Conservation (phyloP, 306 rosid species). For the Lupinus albus region DNA sequence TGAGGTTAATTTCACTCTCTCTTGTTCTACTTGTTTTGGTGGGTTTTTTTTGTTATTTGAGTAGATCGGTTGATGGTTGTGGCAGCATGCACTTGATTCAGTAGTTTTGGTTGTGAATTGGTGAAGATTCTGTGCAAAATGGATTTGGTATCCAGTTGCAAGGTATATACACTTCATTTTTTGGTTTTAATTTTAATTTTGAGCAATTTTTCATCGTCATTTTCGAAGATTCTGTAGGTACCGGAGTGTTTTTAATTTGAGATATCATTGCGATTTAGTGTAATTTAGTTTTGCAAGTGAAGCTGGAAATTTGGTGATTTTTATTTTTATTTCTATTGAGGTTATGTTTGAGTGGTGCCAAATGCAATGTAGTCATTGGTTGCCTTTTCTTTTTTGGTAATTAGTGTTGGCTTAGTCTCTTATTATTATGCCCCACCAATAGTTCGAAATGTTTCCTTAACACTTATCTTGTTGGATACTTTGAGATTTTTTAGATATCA, state of each 20-base stretch:
- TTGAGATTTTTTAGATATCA: too few relatives aligned
- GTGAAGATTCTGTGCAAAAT: conserved; percentile 51
- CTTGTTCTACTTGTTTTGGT: conserved; percentile 9
- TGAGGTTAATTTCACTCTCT: conserved; percentile 13
- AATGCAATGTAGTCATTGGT: background rate
- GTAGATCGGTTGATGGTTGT: conserved; percentile 47
- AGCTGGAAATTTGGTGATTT: background rate
- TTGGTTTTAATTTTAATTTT: background rate
- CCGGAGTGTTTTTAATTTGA: background rate
- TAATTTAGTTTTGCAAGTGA: conserved; percentile 10
- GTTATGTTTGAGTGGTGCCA: conserved; percentile 7
- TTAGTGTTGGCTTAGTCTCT: background rate
- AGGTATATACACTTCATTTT: conserved; percentile 52
- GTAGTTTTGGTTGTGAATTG: conserved; percentile 37
- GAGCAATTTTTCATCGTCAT: background rate
- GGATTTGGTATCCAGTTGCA: conserved; percentile 79
- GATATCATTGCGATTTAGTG: background rate
- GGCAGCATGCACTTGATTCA: conserved; percentile 48
- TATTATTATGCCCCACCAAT: too few relatives aligned
- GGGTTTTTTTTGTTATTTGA: conserved; percentile 39
- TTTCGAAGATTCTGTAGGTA: background rate
- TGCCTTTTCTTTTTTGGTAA: conserved; percentile 1
- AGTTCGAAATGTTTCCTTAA: too few relatives aligned
- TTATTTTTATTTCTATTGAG: background rate
- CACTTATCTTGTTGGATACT: too few relatives aligned